A percentile compares a stretch with the other conserved stretches of the same genome.
Conservation (phyloP, 2,329 filamentous ascomycete genomes). For the Colletotrichum tanaceti region DNA sequence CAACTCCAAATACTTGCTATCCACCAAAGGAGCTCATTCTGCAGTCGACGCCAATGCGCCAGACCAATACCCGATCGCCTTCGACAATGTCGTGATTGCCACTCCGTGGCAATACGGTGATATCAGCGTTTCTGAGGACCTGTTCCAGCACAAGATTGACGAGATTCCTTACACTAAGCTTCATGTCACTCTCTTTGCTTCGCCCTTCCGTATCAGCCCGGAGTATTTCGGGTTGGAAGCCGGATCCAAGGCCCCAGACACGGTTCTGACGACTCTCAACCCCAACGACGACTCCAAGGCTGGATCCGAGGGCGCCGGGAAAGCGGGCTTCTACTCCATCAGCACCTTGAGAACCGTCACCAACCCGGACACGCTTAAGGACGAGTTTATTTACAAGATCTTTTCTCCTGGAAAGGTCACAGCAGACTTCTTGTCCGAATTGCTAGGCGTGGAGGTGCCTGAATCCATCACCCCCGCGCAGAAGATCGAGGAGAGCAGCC, state of each 20-base stretch:
- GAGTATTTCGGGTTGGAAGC: slow-evolving; percentile 76
- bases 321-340: slow-evolving; percentile 85
- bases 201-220: slow-evolving; percentile 77
- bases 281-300: slow-evolving; percentile 63
- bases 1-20: slow-evolving; percentile 60
- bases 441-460: slow-evolving; percentile 63
- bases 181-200: slow-evolving; percentile 90
- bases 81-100: slow-evolving; percentile 86
- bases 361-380: slow-evolving; percentile 67
- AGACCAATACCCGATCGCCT: slow-evolving; percentile 63
- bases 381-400: slow-evolving; percentile 73
- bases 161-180: slow-evolving; percentile 86
- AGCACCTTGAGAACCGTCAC: slow-evolving; percentile 75
- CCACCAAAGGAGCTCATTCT: slow-evolving; percentile 48
- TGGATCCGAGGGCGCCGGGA: slow-evolving; percentile 72
- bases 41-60: slow-evolving; percentile 44
- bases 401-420: slow-evolving; percentile 69
- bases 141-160: slow-evolving; percentile 78
- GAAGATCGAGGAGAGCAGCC: slow-evolving; percentile 46
- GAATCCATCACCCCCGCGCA: slow-evolving; percentile 50
- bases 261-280: slow-evolving; percentile 85
- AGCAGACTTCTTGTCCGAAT: slow-evolving; percentile 61
- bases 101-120: slow-evolving; percentile 84
- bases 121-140: slow-evolving; percentile 71
- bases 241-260: slow-evolving; percentile 72